Conservation (phyloP, 73 alveolate species). For the Breviolum minutum region DNA sequence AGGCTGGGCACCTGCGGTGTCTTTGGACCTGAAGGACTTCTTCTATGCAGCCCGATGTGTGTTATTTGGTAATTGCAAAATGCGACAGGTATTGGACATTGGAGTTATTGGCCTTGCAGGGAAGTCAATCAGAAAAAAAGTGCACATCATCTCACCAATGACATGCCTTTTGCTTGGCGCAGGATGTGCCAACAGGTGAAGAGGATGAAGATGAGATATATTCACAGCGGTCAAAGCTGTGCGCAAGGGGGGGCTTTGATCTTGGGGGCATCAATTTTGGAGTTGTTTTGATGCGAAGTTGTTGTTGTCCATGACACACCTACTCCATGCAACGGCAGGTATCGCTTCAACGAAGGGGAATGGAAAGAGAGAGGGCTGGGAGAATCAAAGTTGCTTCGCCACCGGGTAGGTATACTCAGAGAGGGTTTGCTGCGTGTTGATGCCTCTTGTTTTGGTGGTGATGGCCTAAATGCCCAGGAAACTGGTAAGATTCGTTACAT, state of each 20-base stretch:
- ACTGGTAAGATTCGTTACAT: conserved; percentile 97
- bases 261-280: neutral
- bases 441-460: neutral
- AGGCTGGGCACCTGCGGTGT: conserved; percentile 94
- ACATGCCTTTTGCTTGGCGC: neutral
- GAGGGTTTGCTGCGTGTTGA: neutral
- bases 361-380: conserved; percentile 99
- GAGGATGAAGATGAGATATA: conserved; percentile 98
- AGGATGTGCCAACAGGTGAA: conserved; percentile 97
- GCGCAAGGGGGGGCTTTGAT: conserved; percentile 10
- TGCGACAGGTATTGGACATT: too few relatives aligned
- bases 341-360: conserved; percentile 97
- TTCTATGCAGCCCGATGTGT: neutral
- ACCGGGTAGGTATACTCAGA: conserved; percentile 96
- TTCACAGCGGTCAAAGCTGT: conserved; percentile 97
- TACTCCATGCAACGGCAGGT: neutral
- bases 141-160: too few relatives aligned
- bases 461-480: neutral
- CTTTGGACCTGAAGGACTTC: conserved; percentile 59
- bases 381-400: conserved; percentile 97
- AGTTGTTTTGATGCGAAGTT: neutral
- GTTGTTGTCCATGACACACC: neutral
- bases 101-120: too few relatives aligned
- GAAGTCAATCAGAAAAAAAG: too few relatives aligned
- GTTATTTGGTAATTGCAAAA: too few relatives aligned